Percentiles rank a stretch among this genome's conserved stretches.
These are phyloP conservation scores for Phragmites australis DNA, from an alignment of 176 grass and related monocot genomes.

Conservation along the genomic window DNA sequence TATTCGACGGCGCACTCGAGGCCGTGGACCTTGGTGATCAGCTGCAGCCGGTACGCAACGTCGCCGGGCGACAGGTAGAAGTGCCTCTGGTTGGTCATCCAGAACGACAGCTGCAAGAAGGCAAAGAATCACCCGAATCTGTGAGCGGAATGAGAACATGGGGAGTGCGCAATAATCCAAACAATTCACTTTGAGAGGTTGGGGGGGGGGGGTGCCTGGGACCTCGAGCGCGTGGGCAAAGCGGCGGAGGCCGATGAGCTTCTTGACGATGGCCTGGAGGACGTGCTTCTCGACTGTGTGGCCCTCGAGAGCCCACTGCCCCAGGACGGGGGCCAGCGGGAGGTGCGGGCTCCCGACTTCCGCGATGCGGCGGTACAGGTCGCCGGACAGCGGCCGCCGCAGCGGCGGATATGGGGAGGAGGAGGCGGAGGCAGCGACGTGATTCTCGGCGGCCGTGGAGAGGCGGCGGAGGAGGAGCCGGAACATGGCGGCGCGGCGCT, in stretches of 20 bases:
- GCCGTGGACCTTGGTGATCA: conserved; percentile 55
- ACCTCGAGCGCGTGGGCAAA: conserved; percentile 65
- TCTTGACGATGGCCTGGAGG: conserved; percentile 50
- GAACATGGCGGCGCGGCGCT: conserved; percentile 24
- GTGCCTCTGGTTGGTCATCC: conserved; percentile 62
- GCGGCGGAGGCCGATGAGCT: conserved; percentile 26
- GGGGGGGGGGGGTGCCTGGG: not conserved
- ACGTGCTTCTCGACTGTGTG: conserved; percentile 39
- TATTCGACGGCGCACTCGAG: conserved; percentile 53
- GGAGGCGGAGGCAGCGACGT: not conserved
- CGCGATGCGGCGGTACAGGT: conserved; percentile 35
- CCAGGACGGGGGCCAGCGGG: conserved; percentile 45
- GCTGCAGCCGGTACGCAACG: conserved; percentile 48
- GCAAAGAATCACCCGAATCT: not conserved
- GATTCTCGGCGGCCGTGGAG: not conserved
- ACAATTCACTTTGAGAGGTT: not conserved
- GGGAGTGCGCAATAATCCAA: not conserved
- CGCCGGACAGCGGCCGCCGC: not conserved
- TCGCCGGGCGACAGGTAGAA: conserved; percentile 48
- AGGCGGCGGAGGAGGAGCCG: conserved; percentile 36
- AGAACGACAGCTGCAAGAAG: conserved; percentile 53
- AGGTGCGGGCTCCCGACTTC: conserved; percentile 21
- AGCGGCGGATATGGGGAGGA: no score
- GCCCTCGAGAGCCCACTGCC: conserved; percentile 46
- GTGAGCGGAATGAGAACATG: not conserved